Percentiles rank a stretch among this genome's conserved stretches.
Evolutionary conservation across 306 rosid species (phyloP).

Genomic region (Gillenia trifoliata): DNA sequence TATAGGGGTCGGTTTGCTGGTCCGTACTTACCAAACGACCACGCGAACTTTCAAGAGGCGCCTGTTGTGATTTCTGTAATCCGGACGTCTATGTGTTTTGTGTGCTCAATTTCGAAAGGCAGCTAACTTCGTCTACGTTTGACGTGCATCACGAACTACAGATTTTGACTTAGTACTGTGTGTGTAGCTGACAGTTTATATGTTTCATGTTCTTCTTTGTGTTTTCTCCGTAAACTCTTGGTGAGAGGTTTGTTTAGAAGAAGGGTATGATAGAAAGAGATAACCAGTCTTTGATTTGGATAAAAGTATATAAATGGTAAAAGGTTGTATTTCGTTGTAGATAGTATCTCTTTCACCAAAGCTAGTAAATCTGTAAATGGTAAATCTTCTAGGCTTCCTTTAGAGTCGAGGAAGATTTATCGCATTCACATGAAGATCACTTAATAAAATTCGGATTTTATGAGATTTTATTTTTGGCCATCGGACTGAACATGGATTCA

Average conservation of each 20-base stretch:
- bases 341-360: conserved; percentile 7
- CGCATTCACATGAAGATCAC: no score
- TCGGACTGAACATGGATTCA: no score
- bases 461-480: background rate
- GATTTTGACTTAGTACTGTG: conserved; percentile 21
- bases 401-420: background rate
- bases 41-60: conserved; percentile 33
- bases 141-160: conserved; percentile 4
- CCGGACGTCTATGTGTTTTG: background rate
- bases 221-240: conserved; percentile 7
- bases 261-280: conserved; percentile 15
- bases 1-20: conserved; percentile 34
- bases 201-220: background rate
- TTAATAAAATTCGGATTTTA: background rate
- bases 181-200: conserved; percentile 26
- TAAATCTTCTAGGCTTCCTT: no score
- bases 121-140: conserved; percentile 18
- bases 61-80: conserved; percentile 21
- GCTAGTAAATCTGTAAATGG: background rate
- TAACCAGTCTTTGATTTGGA: background rate
- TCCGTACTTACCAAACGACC: conserved; percentile 34
- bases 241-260: conserved; percentile 18
- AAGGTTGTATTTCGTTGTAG: conserved; percentile 28
- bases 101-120: background rate
- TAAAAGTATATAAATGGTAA: background rate